Conservation (phyloP, 192 early-diverging fungal genomes). For the Podila epicladia region DNA sequence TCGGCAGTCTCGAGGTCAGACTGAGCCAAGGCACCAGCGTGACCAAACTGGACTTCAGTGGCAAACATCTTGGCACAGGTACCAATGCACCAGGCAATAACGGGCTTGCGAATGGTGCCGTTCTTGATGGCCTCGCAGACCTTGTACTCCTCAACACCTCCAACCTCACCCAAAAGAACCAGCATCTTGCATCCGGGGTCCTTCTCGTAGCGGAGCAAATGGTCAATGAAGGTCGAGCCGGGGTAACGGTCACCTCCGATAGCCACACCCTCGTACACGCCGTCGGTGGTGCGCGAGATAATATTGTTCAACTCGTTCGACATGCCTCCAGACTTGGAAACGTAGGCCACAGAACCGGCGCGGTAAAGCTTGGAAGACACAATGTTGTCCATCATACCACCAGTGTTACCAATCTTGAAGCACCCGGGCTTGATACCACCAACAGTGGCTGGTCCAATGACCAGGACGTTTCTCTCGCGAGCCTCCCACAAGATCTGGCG, state of each 20-base stretch:
- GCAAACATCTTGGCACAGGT: constrained; percentile 99
- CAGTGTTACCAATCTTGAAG: constrained; percentile 99
- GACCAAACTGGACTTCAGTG: constrained; percentile 99
- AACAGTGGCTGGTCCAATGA: constrained; percentile 98
- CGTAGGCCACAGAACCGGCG: constrained; percentile 95
- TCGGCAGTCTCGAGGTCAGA: constrained; percentile 96
- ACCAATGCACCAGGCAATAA: constrained; percentile 99
- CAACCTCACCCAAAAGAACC: constrained; percentile 96
- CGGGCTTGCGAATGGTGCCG: constrained; percentile 95
- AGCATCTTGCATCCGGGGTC: constrained; percentile 96
- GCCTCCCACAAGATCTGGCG: constrained; percentile 91
- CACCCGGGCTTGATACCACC: constrained; percentile 99
- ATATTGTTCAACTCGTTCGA: constrained; percentile 99
- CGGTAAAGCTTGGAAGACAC: constrained; percentile 97
- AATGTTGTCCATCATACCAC: constrained; percentile 99
- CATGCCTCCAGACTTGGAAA: constrained; percentile 99
- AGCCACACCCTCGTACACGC: constrained; percentile 98
- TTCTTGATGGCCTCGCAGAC: constrained; percentile 92
- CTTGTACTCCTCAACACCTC: constrained; percentile 97
- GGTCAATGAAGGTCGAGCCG: constrained; percentile 98
- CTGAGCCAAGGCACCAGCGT: constrained; percentile 97
- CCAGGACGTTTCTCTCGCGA: constrained; percentile 77
- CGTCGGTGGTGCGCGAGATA: constrained; percentile 93
- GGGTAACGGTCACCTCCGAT: constrained; percentile 99
- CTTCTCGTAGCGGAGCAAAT: constrained; percentile 92